These are phyloP conservation scores for Vigna angularis DNA, from an alignment of 306 rosid genomes.

Conservation along the genomic window DNA sequence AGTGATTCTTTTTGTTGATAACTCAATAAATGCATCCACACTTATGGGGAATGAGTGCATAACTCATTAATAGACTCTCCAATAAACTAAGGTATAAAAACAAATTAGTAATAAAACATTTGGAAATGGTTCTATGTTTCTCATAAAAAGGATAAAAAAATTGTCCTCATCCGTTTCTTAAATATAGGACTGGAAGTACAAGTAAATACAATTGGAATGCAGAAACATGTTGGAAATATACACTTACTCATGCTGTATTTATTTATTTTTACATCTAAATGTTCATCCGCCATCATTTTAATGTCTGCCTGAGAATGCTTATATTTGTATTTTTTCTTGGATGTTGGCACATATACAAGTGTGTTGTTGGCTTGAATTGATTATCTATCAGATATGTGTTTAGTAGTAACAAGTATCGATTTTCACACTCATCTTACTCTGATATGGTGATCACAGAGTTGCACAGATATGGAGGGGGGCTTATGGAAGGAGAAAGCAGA, in stretches of 20 bases:
- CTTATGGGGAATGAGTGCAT: not conserved
- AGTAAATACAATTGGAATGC: not conserved
- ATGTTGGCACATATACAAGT: not conserved
- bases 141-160: too few relatives aligned
- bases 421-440: conserved; percentile 28
- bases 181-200: too few relatives aligned
- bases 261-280: conserved; percentile 11
- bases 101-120: too few relatives aligned
- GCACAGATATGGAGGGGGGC: conserved; percentile 92
- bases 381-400: not conserved
- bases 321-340: not conserved
- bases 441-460: conserved; percentile 64
- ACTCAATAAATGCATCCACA: not conserved
- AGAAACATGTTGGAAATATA: not conserved
- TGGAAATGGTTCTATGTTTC: too few relatives aligned
- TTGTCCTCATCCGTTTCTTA: too few relatives aligned
- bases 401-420: not conserved
- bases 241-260: not conserved
- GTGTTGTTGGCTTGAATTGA: not conserved
- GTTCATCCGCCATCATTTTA: not conserved
- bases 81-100: too few relatives aligned
- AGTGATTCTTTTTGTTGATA: too few relatives aligned
- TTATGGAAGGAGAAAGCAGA: conserved; percentile 79
- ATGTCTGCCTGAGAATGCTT: conserved; percentile 13
- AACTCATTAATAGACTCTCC: not conserved